Evolutionary conservation across 805 yeast species (phyloP).

Genomic region (Metschnikowia noctiluminum): DNA sequence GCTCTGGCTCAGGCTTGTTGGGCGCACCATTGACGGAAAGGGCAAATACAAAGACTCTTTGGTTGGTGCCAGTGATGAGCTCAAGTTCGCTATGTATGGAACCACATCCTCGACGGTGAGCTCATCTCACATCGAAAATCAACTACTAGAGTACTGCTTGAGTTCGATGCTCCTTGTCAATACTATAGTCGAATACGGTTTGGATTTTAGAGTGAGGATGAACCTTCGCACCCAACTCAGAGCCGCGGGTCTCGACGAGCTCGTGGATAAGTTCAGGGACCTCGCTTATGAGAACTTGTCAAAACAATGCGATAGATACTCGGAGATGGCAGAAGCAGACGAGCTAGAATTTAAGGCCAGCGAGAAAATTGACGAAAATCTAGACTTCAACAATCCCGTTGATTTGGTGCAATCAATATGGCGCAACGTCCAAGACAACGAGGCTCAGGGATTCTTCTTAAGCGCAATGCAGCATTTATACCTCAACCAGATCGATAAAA

Average conservation of each 20-base stretch:
- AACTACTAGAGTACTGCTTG: conserved; percentile 66
- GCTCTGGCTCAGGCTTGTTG: conserved; percentile 68
- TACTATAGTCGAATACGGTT: conserved; percentile 52
- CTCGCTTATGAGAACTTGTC: conserved; percentile 57
- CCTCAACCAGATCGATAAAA: conserved; percentile 50
- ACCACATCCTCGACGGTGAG: conserved; percentile 38
- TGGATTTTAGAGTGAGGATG: conserved; percentile 45
- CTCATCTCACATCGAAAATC: conserved; percentile 48
- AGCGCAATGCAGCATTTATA: conserved; percentile 67
- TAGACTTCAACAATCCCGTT: conserved; percentile 68
- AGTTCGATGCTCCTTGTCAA: conserved; percentile 69
- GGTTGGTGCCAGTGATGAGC: conserved; percentile 90
- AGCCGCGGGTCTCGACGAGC: conserved; percentile 24
- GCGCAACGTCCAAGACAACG: conserved; percentile 53
- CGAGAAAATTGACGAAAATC: conserved; percentile 36
- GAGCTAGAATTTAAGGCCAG: conserved; percentile 40
- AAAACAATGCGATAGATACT: conserved; percentile 63
- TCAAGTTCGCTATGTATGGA: conserved; percentile 33
- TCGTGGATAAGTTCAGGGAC: conserved; percentile 20
- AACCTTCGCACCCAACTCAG: conserved; percentile 51
- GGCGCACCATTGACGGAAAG: conserved; percentile 71
- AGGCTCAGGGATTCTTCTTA: conserved; percentile 55
- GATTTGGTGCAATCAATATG: conserved; percentile 61
- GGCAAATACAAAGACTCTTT: conserved; percentile 82
- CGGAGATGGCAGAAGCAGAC: conserved; percentile 56